Percentiles rank a stretch among this genome's conserved stretches.
These are phyloP conservation scores for Solanum pennellii DNA, from an alignment of 257 asterid genomes.

Conservation along the genomic window DNA sequence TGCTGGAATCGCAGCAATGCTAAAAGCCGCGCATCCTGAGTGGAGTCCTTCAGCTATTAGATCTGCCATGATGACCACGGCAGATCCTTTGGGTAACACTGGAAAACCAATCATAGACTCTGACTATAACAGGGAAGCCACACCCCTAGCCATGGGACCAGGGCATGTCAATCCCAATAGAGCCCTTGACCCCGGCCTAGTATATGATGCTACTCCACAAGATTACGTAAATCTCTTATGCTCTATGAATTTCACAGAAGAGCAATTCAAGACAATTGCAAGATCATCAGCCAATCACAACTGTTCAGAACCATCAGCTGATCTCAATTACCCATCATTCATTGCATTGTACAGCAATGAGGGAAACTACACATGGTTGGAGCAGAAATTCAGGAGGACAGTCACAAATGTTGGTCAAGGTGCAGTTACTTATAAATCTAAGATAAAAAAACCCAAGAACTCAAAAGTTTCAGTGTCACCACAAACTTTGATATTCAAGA, in stretches of 20 bases:
- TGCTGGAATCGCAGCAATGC: conserved; percentile 4
- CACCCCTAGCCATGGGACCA: conserved; percentile 13
- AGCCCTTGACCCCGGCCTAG: conserved; percentile 16
- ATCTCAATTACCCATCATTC: conserved; percentile 16
- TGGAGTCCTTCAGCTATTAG: conserved; percentile 7
- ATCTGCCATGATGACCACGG: conserved; percentile 18
- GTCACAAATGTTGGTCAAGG: conserved; percentile 14
- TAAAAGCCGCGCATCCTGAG: background rate
- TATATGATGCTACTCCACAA: conserved; percentile 11
- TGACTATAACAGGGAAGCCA: background rate
- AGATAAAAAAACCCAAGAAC: background rate
- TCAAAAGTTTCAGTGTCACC: conserved; percentile 4
- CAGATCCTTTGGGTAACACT: background rate
- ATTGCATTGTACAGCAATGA: background rate
- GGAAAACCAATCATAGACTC: background rate
- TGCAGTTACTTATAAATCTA: background rate
- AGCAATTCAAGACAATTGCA: conserved; percentile 3
- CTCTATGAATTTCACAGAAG: conserved; percentile 10
- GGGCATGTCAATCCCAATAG: conserved; percentile 11
- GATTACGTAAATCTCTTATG: conserved; percentile 16
- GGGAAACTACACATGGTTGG: background rate
- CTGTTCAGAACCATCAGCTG: conserved; percentile 2
- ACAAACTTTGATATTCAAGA: background rate
- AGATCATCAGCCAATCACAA: background rate
- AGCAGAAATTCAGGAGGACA: background rate